These are phyloP conservation scores for Blastobotrys ciferrii DNA, from an alignment of 1,139 yeast genomes.

Conservation along the genomic window DNA sequence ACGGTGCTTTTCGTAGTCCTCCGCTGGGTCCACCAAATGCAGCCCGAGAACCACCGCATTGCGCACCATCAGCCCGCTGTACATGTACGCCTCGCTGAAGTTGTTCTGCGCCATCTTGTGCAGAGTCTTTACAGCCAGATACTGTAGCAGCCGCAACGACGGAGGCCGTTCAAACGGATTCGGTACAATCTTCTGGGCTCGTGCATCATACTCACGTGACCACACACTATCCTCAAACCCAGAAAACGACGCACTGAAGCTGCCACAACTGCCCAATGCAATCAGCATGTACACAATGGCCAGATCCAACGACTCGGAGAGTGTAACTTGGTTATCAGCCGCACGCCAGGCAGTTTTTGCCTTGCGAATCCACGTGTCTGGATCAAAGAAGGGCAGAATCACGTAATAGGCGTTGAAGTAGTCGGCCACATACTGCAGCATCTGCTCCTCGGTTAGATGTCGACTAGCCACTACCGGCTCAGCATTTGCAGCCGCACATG, in stretches of 20 bases:
- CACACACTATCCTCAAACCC: slow-evolving; percentile 22
- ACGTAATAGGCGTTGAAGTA: slow-evolving; percentile 23
- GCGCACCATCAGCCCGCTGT: slow-evolving; percentile 20
- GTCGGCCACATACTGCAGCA: slow-evolving; percentile 24
- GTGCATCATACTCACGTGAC: slow-evolving; percentile 22
- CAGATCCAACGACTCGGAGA: slow-evolving; percentile 19
- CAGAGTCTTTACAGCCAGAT: slow-evolving; percentile 19
- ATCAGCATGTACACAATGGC: slow-evolving; percentile 26
- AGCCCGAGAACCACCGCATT: slow-evolving; percentile 21
- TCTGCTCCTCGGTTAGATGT: slow-evolving; percentile 28
- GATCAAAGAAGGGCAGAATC: slow-evolving; percentile 25
- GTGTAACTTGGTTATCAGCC: slow-evolving; percentile 15
- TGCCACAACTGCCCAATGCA: slow-evolving; percentile 24
- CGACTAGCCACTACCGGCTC: not conserved
- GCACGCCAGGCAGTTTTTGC: slow-evolving; percentile 28
- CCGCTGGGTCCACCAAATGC: slow-evolving; percentile 20
- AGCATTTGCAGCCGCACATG: not conserved
- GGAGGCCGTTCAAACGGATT: slow-evolving; percentile 19
- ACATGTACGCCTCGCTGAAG: slow-evolving; percentile 19
- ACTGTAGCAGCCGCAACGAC: slow-evolving; percentile 21
- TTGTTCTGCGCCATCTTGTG: slow-evolving; percentile 22
- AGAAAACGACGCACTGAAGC: slow-evolving; percentile 18
- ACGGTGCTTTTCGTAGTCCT: slow-evolving; percentile 22
- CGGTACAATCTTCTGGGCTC: slow-evolving; percentile 21
- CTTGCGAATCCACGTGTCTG: slow-evolving; percentile 22